Evolutionary conservation across 192 early-diverging fungal species (phyloP), one percentile per base, ranked within the genome.

Genomic region (Podila horticola): DNA sequence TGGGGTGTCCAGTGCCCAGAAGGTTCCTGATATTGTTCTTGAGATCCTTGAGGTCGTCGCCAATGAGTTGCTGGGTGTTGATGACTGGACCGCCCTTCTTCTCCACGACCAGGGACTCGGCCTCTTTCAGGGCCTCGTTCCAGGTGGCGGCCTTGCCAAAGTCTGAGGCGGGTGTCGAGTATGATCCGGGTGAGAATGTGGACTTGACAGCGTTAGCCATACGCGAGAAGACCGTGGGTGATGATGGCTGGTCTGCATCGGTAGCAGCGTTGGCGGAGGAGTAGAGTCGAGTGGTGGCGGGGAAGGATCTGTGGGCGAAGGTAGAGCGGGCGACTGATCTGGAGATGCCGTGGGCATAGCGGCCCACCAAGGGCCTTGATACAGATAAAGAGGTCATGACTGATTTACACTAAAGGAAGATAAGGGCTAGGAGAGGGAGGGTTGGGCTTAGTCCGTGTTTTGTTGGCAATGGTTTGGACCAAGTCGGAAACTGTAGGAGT

Each of bases 1-100:
- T 92, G 28, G 97, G 96, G 72, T 98, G 96, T 19, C 92, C 93
- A 67, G 88, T 91, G 34, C 95, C 95, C 30, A 99, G 71, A 19
- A 99, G 86, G 48, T 88, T 85, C 24, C 90, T 87, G 62, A 99
- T 94, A 73, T 97, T 96, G 57, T 88, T 87, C 33, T 94, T 97
- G 24, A 99, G 88, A 36, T 96, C 89, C 57, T 88, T 87, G 41
- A 99, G 84, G 82, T 99, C 96, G 2, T 90, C 84, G 10, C 96
- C 96, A 5, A 97, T 88, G 20, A 99, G 85, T 51, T 96, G 88
- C 51, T 84, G 74, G 13, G 93, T 91, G 77, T 94, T 90, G 48
- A 96, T 88, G 41, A 91, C 82, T 24, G 72, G 71, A 31, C 74
- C 81, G 15, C 75, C 75, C 12, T 62, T 72, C 67, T 85, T 77